Evolutionary conservation across 2,329 filamentous ascomycete species (phyloP).

Genomic region (Alternaria longipes): DNA sequence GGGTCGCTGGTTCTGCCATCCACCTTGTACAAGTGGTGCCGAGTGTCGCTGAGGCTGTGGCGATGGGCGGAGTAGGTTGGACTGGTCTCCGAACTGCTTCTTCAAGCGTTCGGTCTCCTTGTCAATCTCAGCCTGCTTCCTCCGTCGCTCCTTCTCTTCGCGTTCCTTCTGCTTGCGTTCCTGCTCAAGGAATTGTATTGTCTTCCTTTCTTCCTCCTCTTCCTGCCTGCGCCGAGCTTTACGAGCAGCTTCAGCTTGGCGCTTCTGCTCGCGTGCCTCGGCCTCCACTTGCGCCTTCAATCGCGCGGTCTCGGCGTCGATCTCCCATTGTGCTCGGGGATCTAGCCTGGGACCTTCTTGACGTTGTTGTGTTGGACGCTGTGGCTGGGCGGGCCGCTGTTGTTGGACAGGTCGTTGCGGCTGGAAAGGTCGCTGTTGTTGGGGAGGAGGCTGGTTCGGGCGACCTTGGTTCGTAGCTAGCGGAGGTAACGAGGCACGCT

Average conservation of each 20-base stretch:
- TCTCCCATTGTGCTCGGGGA: slow-evolving; percentile 62
- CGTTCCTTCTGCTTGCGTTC: slow-evolving; percentile 69
- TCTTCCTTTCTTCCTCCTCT: slow-evolving; percentile 61
- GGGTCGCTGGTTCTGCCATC: slow-evolving; percentile 23
- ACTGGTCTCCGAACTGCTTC: slow-evolving; percentile 68
- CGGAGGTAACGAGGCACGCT: slow-evolving; percentile 42
- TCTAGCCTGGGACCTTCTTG: slow-evolving; percentile 49
- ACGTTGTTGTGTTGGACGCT: slow-evolving; percentile 20
- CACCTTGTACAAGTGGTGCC: slow-evolving; percentile 27
- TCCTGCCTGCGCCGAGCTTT: slow-evolving; percentile 67
- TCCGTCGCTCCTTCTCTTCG: slow-evolving; percentile 68
- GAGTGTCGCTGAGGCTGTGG: slow-evolving; percentile 37
- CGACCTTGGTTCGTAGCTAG: slow-evolving; percentile 35
- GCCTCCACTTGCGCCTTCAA: slow-evolving; percentile 55
- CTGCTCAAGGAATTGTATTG: slow-evolving; percentile 44
- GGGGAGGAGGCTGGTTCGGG: slow-evolving; percentile 21
- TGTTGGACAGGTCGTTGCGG: slow-evolving; percentile 12
- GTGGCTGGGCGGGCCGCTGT: slow-evolving; percentile 12
- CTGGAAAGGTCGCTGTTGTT: slow-evolving; percentile 6
- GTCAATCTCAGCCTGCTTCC: slow-evolving; percentile 65
- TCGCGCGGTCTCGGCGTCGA: slow-evolving; percentile 60
- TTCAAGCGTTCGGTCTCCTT: slow-evolving; percentile 80
- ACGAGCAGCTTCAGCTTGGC: slow-evolving; percentile 54
- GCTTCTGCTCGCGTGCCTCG: slow-evolving; percentile 59
- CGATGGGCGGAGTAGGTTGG: slow-evolving; percentile 34